phyloP scores from a whole-genome alignment of 768 basidiomycete species.

The Russula griseocarnosa region DNA sequence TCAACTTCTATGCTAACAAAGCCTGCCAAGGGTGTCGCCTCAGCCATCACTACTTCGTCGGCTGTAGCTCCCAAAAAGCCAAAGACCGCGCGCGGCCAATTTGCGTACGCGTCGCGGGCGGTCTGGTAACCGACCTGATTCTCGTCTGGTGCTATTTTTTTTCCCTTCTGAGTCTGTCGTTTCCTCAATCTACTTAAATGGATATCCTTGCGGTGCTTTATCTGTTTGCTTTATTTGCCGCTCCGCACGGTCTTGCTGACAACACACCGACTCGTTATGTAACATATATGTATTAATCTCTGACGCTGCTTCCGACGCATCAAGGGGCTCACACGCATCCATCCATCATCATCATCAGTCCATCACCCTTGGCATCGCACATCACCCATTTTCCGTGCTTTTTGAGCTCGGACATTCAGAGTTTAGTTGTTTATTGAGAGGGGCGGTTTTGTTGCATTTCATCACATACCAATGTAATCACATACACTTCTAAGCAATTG shows the following conservation, averaged over 20 bases:
- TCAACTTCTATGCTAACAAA: not conserved
- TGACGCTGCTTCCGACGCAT: conserved; percentile 18
- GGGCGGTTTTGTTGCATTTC: conserved; percentile 14
- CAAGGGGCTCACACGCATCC: conserved; percentile 14
- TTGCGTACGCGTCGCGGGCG: conserved; percentile 22
- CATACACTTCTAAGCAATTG: conserved; percentile 17
- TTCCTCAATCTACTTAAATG: not conserved
- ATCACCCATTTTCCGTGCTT: not conserved
- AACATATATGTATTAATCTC: conserved; percentile 26
- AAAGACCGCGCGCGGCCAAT: conserved; percentile 23
- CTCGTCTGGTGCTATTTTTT: not conserved
- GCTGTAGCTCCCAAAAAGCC: conserved; percentile 15
- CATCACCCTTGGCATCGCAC: conserved; percentile 5
- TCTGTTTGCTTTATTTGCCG: conserved; percentile 10
- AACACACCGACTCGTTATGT: conserved; percentile 6
- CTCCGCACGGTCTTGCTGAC: conserved; percentile 2
- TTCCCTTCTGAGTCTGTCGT: not conserved
- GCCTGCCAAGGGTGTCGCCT: conserved; percentile 5
- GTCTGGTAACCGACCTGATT: conserved; percentile 17
- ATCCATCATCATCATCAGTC: not conserved
- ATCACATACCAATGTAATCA: conserved; percentile 19
- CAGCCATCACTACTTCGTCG: not conserved
- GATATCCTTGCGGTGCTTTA: conserved; percentile 11
- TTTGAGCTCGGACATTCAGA: conserved; percentile 14
- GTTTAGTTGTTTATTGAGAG: conserved; percentile 22